A percentile compares a stretch with the other conserved stretches of the same genome.
phyloP scores from a whole-genome alignment of 2,329 filamentous ascomycete genomes.

The Aspergillus sclerotialis region DNA sequence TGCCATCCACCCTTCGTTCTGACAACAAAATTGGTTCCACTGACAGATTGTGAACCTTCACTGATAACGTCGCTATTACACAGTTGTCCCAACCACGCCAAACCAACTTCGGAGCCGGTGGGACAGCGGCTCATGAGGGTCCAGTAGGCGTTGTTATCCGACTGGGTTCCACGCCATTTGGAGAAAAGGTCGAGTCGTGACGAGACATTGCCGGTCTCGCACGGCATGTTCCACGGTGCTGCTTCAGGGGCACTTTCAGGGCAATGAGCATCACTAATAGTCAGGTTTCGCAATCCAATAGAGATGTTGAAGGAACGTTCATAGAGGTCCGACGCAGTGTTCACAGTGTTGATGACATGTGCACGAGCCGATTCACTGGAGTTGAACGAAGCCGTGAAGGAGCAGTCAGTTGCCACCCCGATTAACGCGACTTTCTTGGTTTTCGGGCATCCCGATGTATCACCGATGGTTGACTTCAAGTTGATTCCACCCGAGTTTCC shows the following conservation, averaged over 20 bases:
- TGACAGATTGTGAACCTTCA: constrained; percentile 60
- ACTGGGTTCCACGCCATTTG: constrained; percentile 69
- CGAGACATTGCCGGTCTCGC: constrained; percentile 54
- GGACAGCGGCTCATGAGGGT: constrained; percentile 76
- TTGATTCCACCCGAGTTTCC: constrained; percentile 78
- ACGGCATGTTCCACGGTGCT: constrained; percentile 78
- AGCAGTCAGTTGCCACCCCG: constrained; percentile 89
- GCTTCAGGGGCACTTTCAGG: constrained; percentile 59
- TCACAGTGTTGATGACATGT: constrained; percentile 79
- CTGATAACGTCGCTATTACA: constrained; percentile 54
- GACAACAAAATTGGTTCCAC: constrained; percentile 83
- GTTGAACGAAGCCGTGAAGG: constrained; percentile 68
- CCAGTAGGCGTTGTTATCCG: constrained; percentile 87
- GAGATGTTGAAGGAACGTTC: constrained; percentile 93
- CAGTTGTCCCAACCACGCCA: constrained; percentile 88
- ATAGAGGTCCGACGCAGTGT: constrained; percentile 78
- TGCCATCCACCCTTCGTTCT: constrained; percentile 84
- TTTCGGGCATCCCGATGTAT: constrained; percentile 72
- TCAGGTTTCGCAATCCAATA: constrained; percentile 78
- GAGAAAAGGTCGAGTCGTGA: constrained; percentile 83
- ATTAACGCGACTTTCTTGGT: constrained; percentile 89
- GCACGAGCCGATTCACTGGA: constrained; percentile 56
- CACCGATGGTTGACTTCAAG: constrained; percentile 70
- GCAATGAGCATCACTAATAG: constrained; percentile 68
- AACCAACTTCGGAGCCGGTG: constrained; percentile 76